Evolutionary conservation across 2,329 filamentous ascomycete species (phyloP).

Genomic region (Lachnellula suecica): DNA sequence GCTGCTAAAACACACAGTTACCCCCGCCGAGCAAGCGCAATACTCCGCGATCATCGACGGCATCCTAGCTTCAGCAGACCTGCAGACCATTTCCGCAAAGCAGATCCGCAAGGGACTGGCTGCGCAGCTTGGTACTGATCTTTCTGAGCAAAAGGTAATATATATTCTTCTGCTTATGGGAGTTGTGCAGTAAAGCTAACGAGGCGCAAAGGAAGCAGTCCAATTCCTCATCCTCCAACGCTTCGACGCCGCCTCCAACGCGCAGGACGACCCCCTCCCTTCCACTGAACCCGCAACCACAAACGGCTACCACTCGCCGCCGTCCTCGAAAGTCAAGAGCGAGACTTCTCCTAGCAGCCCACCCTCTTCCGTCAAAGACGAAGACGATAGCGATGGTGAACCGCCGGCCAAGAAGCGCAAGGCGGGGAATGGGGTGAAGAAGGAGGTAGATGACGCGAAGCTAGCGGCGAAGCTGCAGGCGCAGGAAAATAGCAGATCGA

Average conservation of each 20-base stretch:
- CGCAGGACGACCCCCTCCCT: conserved; percentile 6
- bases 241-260: conserved; percentile 45
- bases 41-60: conserved; percentile 39
- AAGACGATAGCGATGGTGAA: conserved; percentile 39
- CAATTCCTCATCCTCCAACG: conserved; percentile 54
- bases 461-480: conserved; percentile 87
- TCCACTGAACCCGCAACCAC: conserved; percentile 13
- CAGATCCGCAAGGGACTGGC: conserved; percentile 36
- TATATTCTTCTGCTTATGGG: not conserved
- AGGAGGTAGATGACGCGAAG: conserved; percentile 76
- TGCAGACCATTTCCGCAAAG: conserved; percentile 38
- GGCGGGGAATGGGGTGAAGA: conserved; percentile 60
- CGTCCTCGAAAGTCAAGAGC: conserved; percentile 14
- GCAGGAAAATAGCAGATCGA: conserved; percentile 75
- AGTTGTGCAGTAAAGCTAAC: conserved; percentile 7
- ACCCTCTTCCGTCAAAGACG: conserved; percentile 10
- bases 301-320: conserved; percentile 16
- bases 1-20: conserved; percentile 20
- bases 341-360: conserved; percentile 9
- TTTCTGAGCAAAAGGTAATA: conserved; percentile 37
- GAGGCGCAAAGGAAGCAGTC: conserved; percentile 43
- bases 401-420: conserved; percentile 55
- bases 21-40: conserved; percentile 29
- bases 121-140: conserved; percentile 32
- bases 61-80: conserved; percentile 35